Conservation (phyloP, 1,284 basidiomycete genomes). For the Athelia sp. region DNA sequence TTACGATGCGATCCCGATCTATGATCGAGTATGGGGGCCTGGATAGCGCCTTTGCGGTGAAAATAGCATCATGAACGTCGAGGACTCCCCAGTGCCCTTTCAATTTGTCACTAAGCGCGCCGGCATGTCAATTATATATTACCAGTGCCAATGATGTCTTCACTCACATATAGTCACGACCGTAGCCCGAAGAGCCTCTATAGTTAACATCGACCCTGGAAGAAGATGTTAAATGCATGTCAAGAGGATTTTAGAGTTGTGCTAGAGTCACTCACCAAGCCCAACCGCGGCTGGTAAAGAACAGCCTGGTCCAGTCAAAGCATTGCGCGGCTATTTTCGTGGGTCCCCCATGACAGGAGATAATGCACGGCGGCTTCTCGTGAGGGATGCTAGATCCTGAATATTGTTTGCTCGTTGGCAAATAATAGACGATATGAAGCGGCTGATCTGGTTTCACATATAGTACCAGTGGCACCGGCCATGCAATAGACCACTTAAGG, state of each 20-base stretch:
- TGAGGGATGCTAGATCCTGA: constrained; percentile 34
- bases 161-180: constrained; percentile 47
- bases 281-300: constrained; percentile 65
- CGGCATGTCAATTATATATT: too few species aligned
- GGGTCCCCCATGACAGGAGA: constrained; percentile 66
- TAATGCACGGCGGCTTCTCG: constrained; percentile 61
- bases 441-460: constrained; percentile 29
- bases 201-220: constrained; percentile 65
- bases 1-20: constrained; percentile 51
- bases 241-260: neutral
- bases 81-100: constrained; percentile 62
- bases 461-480: constrained; percentile 40
- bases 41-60: constrained; percentile 44
- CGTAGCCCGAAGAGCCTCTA: constrained; percentile 65
- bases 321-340: constrained; percentile 41
- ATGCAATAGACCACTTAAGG: constrained; percentile 33
- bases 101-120: constrained; percentile 55
- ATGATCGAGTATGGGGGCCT: constrained; percentile 37
- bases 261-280: constrained; percentile 39
- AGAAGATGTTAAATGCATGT: neutral
- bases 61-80: constrained; percentile 59
- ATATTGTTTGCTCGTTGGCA: constrained; percentile 58
- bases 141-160: neutral
- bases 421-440: constrained; percentile 55
- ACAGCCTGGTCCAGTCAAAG: constrained; percentile 50